A percentile compares a stretch with the other conserved stretches of the same genome.
Conservation (phyloP, 2,329 filamentous ascomycete genomes). For the Colletotrichum sp. region DNA sequence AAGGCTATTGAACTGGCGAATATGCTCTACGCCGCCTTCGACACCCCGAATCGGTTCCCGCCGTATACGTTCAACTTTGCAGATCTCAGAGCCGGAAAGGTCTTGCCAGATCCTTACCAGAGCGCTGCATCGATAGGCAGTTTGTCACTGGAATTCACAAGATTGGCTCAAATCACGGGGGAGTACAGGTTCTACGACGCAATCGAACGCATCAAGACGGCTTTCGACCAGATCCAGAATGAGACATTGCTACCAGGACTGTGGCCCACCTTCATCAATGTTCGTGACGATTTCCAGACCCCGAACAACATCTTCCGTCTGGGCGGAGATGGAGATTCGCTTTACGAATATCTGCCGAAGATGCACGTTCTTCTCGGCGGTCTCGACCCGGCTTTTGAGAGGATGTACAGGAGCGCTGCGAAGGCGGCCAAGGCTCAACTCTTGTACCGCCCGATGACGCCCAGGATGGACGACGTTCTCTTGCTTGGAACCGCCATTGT, state of each 20-base stretch:
- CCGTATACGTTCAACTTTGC: conserved; percentile 16
- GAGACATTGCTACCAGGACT: conserved; percentile 72
- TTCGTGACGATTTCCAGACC: conserved; percentile 50
- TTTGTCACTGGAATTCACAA: conserved; percentile 74
- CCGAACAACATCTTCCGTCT: conserved; percentile 35
- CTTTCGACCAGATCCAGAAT: conserved; percentile 69
- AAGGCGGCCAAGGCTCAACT: conserved; percentile 61
- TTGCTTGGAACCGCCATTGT: conserved; percentile 49
- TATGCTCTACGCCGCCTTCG: conserved; percentile 69
- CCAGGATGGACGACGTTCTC: conserved; percentile 57
- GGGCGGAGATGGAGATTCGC: conserved; percentile 46
- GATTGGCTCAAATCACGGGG: conserved; percentile 74
- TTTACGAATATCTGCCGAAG: conserved; percentile 47
- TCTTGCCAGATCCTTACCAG: conserved; percentile 29
- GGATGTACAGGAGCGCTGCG: conserved; percentile 61
- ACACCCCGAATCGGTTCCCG: conserved; percentile 74
- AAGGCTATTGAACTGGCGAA: conserved; percentile 70
- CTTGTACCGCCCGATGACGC: conserved; percentile 67
- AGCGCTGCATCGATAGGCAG: conserved; percentile 62
- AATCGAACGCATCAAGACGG: conserved; percentile 70
- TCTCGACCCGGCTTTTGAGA: conserved; percentile 56
- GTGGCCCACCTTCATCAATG: conserved; percentile 72
- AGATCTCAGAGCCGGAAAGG: conserved; percentile 14
- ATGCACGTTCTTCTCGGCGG: conserved; percentile 64
- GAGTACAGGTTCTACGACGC: conserved; percentile 78